These are phyloP conservation scores for Phanerochaete carnosa DNA, from an alignment of 768 basidiomycete species.

Conservation along the genomic window DNA sequence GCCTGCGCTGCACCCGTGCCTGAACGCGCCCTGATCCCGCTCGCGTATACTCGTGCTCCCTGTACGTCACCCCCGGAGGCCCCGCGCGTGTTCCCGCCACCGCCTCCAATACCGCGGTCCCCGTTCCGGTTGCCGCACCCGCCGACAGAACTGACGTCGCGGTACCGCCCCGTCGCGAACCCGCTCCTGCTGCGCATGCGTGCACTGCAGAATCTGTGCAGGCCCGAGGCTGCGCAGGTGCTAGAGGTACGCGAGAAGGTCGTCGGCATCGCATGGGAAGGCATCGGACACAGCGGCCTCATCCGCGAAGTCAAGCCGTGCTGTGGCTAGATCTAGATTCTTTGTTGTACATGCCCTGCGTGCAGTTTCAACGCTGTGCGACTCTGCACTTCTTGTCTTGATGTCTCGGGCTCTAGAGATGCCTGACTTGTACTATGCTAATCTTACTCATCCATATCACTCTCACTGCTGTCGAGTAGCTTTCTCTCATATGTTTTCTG, in stretches of 20 bases:
- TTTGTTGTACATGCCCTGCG: neutral
- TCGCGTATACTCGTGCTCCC: constrained; percentile 2
- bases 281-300: constrained; percentile 52
- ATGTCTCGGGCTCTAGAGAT: neutral
- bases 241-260: constrained; percentile 40
- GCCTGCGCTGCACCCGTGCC: neutral
- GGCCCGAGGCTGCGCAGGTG: constrained; percentile 21
- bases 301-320: constrained; percentile 32
- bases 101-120: constrained; percentile 38
- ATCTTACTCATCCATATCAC: neutral
- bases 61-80: constrained; percentile 22
- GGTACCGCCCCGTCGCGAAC: constrained; percentile 58
- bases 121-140: constrained; percentile 36
- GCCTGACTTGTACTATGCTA: neutral
- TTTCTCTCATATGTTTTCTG: neutral
- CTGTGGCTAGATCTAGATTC: neutral
- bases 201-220: constrained; percentile 57
- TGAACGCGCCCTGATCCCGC: constrained; percentile 3
- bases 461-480: neutral
- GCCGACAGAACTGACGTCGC: constrained; percentile 31
- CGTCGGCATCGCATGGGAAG: constrained; percentile 58
- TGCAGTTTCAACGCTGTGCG: neutral
- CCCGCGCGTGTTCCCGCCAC: constrained; percentile 27
- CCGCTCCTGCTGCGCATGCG: constrained; percentile 54
- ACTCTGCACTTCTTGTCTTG: neutral